A percentile compares a stretch with the other conserved stretches of the same genome.
Evolutionary conservation across 805 yeast genomes (phyloP).

Genomic region (Brettanomyces anomalus): DNA sequence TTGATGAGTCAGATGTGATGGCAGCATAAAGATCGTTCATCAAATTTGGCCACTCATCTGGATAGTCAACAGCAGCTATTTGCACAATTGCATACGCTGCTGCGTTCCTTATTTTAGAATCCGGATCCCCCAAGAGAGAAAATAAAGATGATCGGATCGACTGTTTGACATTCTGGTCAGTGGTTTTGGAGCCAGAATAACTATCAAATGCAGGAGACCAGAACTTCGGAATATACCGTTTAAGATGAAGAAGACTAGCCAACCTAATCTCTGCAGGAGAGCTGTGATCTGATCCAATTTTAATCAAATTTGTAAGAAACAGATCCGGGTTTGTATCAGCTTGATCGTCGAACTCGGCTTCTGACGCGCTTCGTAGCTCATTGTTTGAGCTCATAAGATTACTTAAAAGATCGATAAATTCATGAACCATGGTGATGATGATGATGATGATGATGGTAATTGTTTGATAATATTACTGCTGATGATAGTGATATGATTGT

Average conservation of each 20-base stretch:
- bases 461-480: no score
- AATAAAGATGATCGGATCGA: conserved; percentile 44
- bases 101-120: conserved; percentile 54
- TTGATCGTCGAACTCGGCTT: conserved; percentile 33
- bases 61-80: conserved; percentile 82
- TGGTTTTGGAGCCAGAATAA: conserved; percentile 47
- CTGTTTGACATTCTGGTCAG: conserved; percentile 43
- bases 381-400: conserved; percentile 35
- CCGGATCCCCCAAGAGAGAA: conserved; percentile 34
- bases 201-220: conserved; percentile 85
- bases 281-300: conserved; percentile 27
- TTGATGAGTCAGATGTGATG: conserved; percentile 24
- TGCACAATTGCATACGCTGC: conserved; percentile 72
- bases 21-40: conserved; percentile 36
- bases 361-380: conserved; percentile 41
- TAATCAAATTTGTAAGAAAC: conserved; percentile 33
- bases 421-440: neutral
- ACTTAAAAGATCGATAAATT: neutral
- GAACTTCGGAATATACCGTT: conserved; percentile 55
- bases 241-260: conserved; percentile 55
- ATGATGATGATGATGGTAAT: no score
- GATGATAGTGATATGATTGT: no score
- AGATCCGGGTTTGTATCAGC: conserved; percentile 42
- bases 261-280: conserved; percentile 39
- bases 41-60: conserved; percentile 91